phyloP scores from a whole-genome alignment of 176 grass and related monocot species.

The Triticum dicoccoides region DNA sequence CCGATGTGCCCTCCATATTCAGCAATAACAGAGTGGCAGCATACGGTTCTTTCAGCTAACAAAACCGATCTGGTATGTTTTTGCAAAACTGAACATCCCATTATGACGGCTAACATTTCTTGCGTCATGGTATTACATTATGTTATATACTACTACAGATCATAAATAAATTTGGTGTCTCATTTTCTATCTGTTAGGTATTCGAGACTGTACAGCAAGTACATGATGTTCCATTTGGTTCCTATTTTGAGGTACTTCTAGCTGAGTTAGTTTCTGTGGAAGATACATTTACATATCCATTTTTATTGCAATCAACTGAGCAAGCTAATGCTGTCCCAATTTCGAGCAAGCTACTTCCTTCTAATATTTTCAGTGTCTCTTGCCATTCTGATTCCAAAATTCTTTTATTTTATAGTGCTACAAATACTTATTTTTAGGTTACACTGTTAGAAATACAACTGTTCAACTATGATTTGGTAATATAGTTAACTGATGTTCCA shows the following conservation, averaged over 20 bases:
- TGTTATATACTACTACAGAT: constrained; percentile 4
- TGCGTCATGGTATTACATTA: background rate
- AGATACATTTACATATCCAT: background rate
- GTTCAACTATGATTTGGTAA: background rate
- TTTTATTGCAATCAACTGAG: constrained; percentile 23
- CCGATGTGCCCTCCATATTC: constrained; percentile 98
- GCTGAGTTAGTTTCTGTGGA: background rate
- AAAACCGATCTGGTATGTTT: constrained; percentile 74
- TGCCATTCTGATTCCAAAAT: too few relatives aligned
- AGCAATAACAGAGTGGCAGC: constrained; percentile 95
- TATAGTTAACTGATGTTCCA: background rate
- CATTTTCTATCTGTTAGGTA: constrained; percentile 45
- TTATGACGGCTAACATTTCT: background rate
- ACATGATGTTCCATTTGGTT: constrained; percentile 98
- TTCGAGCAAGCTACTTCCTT: too few relatives aligned
- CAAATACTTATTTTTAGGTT: too few relatives aligned
- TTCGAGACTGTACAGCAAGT: constrained; percentile 97
- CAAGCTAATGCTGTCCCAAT: too few relatives aligned
- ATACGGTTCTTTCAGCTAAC: constrained; percentile 70
- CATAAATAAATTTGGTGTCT: constrained; percentile 18
- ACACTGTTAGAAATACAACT: too few relatives aligned
- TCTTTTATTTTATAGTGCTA: too few relatives aligned
- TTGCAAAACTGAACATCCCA: constrained; percentile 10
- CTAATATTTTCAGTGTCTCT: too few relatives aligned
- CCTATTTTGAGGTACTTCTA: constrained; percentile 80